Conservation (phyloP, 768 basidiomycete species). For the Kondoa subrosea region DNA sequence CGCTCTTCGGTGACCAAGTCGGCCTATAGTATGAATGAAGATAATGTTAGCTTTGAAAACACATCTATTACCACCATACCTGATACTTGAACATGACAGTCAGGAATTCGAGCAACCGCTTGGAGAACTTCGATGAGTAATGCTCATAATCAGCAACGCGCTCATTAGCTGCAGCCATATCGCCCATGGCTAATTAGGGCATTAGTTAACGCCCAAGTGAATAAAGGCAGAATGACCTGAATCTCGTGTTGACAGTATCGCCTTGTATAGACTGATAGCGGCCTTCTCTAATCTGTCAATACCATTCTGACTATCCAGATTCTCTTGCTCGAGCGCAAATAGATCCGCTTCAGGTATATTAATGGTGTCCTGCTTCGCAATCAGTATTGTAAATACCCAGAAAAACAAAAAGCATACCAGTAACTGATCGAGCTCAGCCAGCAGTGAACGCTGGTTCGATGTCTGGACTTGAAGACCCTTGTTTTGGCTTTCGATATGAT, state of each 20-base stretch:
- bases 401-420: slow-evolving; percentile 40
- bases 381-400: not conserved
- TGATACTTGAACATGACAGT: slow-evolving; percentile 82
- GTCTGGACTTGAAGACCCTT: slow-evolving; percentile 93
- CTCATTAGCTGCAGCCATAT: slow-evolving; percentile 96
- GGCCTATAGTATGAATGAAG: slow-evolving; percentile 36
- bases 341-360: slow-evolving; percentile 70
- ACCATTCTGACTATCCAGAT: slow-evolving; percentile 59
- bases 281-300: slow-evolving; percentile 66
- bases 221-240: slow-evolving; percentile 42
- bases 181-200: slow-evolving; percentile 34
- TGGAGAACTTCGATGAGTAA: slow-evolving; percentile 81
- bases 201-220: not conserved
- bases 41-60: not conserved
- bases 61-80: slow-evolving; percentile 34
- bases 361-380: slow-evolving; percentile 57
- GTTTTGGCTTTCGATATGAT: slow-evolving; percentile 88
- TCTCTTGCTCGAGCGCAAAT: slow-evolving; percentile 66
- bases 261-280: slow-evolving; percentile 81
- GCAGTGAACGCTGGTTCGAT: slow-evolving; percentile 73
- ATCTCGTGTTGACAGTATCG: slow-evolving; percentile 72
- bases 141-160: slow-evolving; percentile 76
- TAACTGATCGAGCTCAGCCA: slow-evolving; percentile 71
- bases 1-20: slow-evolving; percentile 49
- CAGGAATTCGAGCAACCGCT: slow-evolving; percentile 72